A percentile compares a stretch with the other conserved stretches of the same genome.
phyloP scores from a whole-genome alignment of 371 early-diverging fungal genomes.

The Circinella umbellata region DNA sequence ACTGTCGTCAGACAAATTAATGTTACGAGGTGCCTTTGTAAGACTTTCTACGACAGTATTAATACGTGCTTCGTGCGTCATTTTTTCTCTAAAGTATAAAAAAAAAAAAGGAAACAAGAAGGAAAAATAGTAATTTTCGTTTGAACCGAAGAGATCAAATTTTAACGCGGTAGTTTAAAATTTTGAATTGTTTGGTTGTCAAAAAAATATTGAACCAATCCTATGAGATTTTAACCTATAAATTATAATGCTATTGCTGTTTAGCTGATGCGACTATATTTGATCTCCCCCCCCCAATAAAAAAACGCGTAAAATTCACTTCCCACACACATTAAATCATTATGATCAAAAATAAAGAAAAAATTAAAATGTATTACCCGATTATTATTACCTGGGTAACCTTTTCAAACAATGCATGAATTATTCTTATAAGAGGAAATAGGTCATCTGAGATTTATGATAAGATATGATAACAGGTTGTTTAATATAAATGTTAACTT shows the following conservation, averaged over 20 bases:
- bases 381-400: no score
- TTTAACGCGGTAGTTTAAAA: neutral
- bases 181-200: neutral
- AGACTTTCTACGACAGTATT: constrained; percentile 40
- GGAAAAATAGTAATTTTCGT: constrained; percentile 8
- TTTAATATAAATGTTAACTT: no score
- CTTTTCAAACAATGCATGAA: no score
- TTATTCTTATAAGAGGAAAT: no score
- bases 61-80: constrained; percentile 41
- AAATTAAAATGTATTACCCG: no score
- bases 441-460: constrained; percentile 4
- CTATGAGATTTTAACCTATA: no score
- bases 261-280: no score
- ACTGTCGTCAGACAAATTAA: constrained; percentile 72
- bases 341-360: no score
- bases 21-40: constrained; percentile 38
- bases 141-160: neutral
- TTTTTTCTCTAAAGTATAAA: constrained; percentile 13
- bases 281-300: no score
- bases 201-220: neutral
- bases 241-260: no score
- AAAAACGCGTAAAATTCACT: no score
- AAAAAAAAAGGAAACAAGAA: constrained; percentile 15
- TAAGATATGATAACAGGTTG: constrained; percentile 3
- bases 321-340: no score